These are phyloP conservation scores for Bruguiera sexangula DNA, from an alignment of 345 rosid species.

Conservation along the genomic window DNA sequence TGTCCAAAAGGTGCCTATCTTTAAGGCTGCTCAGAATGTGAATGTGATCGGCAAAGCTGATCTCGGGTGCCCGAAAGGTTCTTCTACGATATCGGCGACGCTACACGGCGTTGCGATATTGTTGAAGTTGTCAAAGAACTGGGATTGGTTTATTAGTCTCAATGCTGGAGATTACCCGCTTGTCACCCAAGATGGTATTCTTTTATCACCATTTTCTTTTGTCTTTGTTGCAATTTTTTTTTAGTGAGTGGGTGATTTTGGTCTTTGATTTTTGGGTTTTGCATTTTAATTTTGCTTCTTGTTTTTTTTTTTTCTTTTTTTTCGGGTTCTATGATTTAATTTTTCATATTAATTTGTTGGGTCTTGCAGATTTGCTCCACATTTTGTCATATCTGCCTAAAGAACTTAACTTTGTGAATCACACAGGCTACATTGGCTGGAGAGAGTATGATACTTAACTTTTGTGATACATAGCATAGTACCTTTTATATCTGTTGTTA, in stretches of 20 bases:
- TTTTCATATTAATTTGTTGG: conserved; percentile 10
- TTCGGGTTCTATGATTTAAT: not conserved
- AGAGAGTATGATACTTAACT: conserved; percentile 61
- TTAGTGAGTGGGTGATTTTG: not conserved
- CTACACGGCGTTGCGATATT: conserved; percentile 91
- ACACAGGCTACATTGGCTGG: conserved; percentile 87
- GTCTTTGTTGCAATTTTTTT: not conserved
- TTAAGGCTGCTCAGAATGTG: conserved; percentile 77
- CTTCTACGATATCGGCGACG: conserved; percentile 70
- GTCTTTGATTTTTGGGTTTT: not conserved
- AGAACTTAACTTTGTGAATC: conserved; percentile 78
- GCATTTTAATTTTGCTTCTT: not conserved
- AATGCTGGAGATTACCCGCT: conserved; percentile 83
- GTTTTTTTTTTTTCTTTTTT: not conserved
- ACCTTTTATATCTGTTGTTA: not conserved
- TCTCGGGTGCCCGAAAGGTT: conserved; percentile 67
- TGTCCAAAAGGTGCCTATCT: conserved; percentile 56
- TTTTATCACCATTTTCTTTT: not conserved
- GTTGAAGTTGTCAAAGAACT: conserved; percentile 54
- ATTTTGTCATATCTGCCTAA: conserved; percentile 79
- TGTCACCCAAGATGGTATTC: conserved; percentile 81
- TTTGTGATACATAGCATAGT: not conserved
- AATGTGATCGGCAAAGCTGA: conserved; percentile 79
- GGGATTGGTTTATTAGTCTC: conserved; percentile 92
- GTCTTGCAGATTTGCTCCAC: conserved; percentile 86